Conservation (phyloP, 768 basidiomycete genomes). For the Boletus pseudopeckii region DNA sequence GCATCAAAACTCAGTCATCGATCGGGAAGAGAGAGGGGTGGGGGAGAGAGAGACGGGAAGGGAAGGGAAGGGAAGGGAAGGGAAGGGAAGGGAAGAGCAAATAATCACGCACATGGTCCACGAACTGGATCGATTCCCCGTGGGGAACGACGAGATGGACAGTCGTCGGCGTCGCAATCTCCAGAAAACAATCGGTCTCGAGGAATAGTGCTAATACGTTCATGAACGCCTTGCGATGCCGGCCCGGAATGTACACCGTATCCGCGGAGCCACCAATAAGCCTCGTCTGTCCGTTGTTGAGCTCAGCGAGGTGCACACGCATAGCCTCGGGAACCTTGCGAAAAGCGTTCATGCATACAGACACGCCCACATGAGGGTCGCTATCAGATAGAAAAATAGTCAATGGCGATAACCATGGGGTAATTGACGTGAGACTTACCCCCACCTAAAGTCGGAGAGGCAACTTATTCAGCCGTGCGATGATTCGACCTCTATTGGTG, state of each 20-base stretch:
- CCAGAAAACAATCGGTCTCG: constrained; percentile 46
- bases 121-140: constrained; percentile 41
- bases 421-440: constrained; percentile 26
- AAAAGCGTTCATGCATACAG: constrained; percentile 43
- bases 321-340: constrained; percentile 32
- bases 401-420: neutral
- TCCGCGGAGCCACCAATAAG: constrained; percentile 48
- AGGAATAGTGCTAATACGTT: constrained; percentile 42
- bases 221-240: constrained; percentile 39
- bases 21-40: no score
- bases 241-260: constrained; percentile 47
- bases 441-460: constrained; percentile 35
- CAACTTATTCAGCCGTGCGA: constrained; percentile 7
- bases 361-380: constrained; percentile 43
- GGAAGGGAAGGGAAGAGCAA: neutral
- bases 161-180: constrained; percentile 46
- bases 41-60: no score
- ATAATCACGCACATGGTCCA: constrained; percentile 41
- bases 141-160: constrained; percentile 41
- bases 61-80: no score
- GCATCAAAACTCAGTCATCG: neutral
- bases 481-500: neutral
- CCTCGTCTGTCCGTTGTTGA: constrained; percentile 33
- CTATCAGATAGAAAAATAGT: constrained; percentile 13
- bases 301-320: constrained; percentile 37